Conservation (phyloP, 805 yeast species). For the Kazachstania kunashirensis region DNA sequence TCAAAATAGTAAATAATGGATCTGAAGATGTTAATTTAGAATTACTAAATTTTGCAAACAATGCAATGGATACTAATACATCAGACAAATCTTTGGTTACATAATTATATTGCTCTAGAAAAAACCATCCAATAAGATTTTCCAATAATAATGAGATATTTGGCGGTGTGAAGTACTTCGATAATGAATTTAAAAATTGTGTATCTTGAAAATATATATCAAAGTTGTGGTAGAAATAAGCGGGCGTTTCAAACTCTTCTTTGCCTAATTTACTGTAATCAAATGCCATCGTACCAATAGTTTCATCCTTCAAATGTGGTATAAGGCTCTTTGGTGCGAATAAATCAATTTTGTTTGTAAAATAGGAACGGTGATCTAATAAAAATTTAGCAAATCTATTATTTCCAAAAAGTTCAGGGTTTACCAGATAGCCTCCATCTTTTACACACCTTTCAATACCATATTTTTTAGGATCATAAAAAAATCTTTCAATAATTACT, state of each 20-base stretch:
- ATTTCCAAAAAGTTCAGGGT: constrained; percentile 7
- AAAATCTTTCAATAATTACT: constrained; percentile 10
- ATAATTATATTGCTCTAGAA: not conserved
- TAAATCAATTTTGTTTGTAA: not conserved
- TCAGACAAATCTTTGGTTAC: not conserved
- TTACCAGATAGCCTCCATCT: constrained; percentile 3
- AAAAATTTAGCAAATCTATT: not conserved
- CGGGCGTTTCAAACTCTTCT: constrained; percentile 12
- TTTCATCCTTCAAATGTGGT: not conserved
- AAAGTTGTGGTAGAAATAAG: constrained; percentile 10
- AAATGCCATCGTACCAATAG: not conserved
- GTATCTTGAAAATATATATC: constrained; percentile 10
- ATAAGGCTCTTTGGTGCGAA: not conserved
- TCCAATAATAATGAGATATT: constrained; percentile 1
- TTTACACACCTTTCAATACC: not conserved
- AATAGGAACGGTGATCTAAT: not conserved
- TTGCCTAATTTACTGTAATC: not conserved
- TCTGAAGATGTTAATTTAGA: constrained; percentile 4
- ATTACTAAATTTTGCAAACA: not conserved
- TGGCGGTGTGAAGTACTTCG: constrained; percentile 5
- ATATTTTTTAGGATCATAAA: constrained; percentile 5
- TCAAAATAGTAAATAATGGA: constrained; percentile 5
- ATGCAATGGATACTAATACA: not conserved
- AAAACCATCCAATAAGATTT: constrained; percentile 1
- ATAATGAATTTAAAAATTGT: constrained; percentile 5